Evolutionary conservation across 164 flowering plant genomes (phyloP).

Genomic region (Vitis rotundifolia): DNA sequence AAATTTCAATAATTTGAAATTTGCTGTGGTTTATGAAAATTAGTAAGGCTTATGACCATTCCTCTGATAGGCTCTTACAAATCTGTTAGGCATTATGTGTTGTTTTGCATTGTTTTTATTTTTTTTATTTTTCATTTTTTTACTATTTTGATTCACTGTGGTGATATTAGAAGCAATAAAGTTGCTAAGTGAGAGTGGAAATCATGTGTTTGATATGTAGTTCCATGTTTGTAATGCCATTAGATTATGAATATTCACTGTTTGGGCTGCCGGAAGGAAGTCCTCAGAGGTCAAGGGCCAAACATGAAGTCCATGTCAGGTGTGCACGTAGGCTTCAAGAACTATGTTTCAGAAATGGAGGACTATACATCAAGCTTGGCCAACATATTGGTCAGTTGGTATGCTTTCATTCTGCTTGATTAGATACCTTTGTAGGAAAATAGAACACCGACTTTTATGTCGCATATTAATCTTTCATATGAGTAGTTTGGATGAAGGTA

Average conservation of each 20-base stretch:
- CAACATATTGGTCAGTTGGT: conserved; percentile 96
- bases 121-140: no score
- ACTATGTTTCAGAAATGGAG: conserved; percentile 91
- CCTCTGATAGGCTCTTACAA: no score
- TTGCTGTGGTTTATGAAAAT: no score
- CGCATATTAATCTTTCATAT: background rate
- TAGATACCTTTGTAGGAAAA: background rate
- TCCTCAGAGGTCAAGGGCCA: conserved; percentile 55
- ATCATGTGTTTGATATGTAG: background rate
- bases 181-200: background rate
- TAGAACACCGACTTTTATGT: background rate
- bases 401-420: conserved; percentile 23
- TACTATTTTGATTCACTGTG: no score
- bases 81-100: no score
- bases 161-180: no score
- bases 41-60: no score
- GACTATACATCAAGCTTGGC: conserved; percentile 95
- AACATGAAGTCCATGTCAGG: conserved; percentile 83
- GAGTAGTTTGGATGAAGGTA: background rate
- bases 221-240: background rate
- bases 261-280: conserved; percentile 87
- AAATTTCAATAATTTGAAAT: no score
- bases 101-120: no score
- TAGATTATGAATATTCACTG: conserved; percentile 90
- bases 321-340: conserved; percentile 80